These are phyloP conservation scores for Leccinum ochraceum DNA, from an alignment of 768 basidiomycete genomes.

Conservation along the genomic window DNA sequence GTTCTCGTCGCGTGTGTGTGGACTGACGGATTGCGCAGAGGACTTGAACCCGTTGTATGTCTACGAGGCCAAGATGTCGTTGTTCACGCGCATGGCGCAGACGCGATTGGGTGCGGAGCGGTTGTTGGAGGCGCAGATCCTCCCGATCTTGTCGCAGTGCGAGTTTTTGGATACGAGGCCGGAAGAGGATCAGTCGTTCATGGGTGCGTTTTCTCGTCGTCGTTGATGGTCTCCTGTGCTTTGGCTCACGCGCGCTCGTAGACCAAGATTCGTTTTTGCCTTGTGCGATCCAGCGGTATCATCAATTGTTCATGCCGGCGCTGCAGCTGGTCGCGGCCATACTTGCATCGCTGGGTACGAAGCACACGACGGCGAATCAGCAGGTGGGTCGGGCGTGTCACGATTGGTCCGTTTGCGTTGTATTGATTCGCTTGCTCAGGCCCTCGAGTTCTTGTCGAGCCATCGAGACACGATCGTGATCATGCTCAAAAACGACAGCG, in stretches of 20 bases:
- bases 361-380: conserved; percentile 64
- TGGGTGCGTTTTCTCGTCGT: conserved; percentile 51
- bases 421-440: conserved; percentile 6
- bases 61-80: conserved; percentile 92
- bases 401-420: too few species aligned
- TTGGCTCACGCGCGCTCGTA: conserved; percentile 29
- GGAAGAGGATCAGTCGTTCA: conserved; percentile 77
- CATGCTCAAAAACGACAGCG: conserved; percentile 73
- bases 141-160: conserved; percentile 76
- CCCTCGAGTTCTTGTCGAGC: conserved; percentile 73
- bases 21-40: conserved; percentile 44
- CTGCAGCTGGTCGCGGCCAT: conserved; percentile 80
- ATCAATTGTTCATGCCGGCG: conserved; percentile 86
- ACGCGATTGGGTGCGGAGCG: conserved; percentile 83
- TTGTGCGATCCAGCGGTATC: conserved; percentile 84
- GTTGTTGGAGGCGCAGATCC: conserved; percentile 73
- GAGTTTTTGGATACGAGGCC: conserved; percentile 87
- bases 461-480: conserved; percentile 86
- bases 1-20: not conserved
- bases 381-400: conserved; percentile 48
- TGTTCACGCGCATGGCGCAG: conserved; percentile 83
- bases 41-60: conserved; percentile 91
- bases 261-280: conserved; percentile 88
- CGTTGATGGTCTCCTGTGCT: too few species aligned
- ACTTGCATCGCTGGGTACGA: conserved; percentile 72